Evolutionary conservation across 1,284 basidiomycete species (phyloP), one percentile per base, ranked within the genome.

Genomic region (Sporisorium exsertum): DNA sequence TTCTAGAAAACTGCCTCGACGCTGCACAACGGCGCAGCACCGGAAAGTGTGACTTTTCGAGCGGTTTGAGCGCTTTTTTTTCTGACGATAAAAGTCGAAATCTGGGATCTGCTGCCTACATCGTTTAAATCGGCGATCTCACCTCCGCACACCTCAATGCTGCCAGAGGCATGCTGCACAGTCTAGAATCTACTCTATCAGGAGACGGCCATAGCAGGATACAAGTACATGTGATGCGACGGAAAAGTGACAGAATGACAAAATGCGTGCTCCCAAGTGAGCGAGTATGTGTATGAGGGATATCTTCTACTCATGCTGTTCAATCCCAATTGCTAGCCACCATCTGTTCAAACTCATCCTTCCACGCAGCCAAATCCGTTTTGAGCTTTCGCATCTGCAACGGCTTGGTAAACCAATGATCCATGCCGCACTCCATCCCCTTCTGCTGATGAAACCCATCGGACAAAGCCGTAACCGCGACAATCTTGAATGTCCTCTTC

Each of bases 391-490:
- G 56, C 69, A 77, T 77, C 61, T 67, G 54, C 55, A 75, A 55
- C 26, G 72, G 72, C 50, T 75, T 75, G 7, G 78, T 71, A 20
- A 66, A 58, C 76, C 79, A 81, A 2, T 60, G 76, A 35, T 80
- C 78, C 62, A 81, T 78, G 16, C 78, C 74, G 26, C 67, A 74
- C 22, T 80, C 72, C 22, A 64, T 8, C 2, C 79, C 79, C 43
- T 52, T 63, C 45, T 64, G 55, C 46, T 70, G 60, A 18, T 78
- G 72, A 15, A 58, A 68, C 7, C 43, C 50, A 26, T 73, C 63
- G 2, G 60, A 66, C 27, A 81, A 55, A 0, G 79, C 79, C 0
- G 79, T 81, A 16, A 81, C 72, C 3, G 79, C 79, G 1, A 77
- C 65, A 45, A 81, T 80, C 51, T 46, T 68, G 60, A 64, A 67